Conservation (phyloP, 169 alveolate genomes). For the Plasmodium yoelii region DNA sequence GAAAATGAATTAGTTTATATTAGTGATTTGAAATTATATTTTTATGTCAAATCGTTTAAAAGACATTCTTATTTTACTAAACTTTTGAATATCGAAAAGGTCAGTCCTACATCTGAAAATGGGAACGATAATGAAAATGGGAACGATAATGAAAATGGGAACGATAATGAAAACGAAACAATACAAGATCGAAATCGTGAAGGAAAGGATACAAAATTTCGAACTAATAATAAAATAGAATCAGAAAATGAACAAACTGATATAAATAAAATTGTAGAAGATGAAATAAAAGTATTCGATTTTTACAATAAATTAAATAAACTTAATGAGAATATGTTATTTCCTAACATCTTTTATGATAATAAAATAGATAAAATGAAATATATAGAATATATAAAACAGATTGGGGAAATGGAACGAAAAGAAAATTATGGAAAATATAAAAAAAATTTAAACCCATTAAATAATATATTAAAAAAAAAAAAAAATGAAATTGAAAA, state of each 20-base stretch:
- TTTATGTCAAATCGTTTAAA: constrained; percentile 53
- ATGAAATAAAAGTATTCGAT: constrained; percentile 45
- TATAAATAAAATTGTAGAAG: constrained; percentile 35
- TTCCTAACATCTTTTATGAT: constrained; percentile 10
- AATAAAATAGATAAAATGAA: constrained; percentile 43
- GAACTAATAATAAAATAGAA: neutral
- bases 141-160: too few species aligned
- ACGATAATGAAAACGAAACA: neutral
- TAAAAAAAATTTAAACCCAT: constrained; percentile 6
- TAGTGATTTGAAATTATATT: constrained; percentile 55
- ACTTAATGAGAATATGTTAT: constrained; percentile 35
- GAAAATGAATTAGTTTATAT: constrained; percentile 55
- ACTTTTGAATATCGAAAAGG: constrained; percentile 33
- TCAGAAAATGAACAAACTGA: neutral
- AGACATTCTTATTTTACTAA: constrained; percentile 61
- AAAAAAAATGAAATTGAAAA: constrained; percentile 52
- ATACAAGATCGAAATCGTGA: too few species aligned
- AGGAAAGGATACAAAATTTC: neutral
- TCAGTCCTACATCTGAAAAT: neutral
- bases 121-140: too few species aligned
- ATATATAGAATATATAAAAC: constrained; percentile 34
- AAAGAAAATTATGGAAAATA: neutral
- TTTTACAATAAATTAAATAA: constrained; percentile 48
- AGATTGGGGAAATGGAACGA: neutral
- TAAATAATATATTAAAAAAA: constrained; percentile 21